Conservation (phyloP, 1,139 yeast species). For the Casaregolazyma suthepensis region DNA sequence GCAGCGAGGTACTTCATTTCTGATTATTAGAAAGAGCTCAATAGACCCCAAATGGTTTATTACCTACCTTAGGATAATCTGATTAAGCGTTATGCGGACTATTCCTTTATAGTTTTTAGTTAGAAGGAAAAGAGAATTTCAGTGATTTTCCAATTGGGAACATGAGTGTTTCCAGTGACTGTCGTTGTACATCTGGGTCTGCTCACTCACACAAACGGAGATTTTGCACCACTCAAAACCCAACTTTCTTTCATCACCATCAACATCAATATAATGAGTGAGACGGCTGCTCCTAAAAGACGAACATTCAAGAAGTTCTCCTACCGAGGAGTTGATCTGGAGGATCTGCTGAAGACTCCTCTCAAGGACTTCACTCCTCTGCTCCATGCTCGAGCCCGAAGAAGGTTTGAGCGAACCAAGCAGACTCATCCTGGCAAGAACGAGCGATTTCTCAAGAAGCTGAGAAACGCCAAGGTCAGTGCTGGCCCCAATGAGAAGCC, state of each 20-base stretch:
- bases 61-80: conserved; percentile 39
- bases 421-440: conserved; percentile 63
- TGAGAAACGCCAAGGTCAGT: conserved; percentile 95
- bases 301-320: conserved; percentile 97
- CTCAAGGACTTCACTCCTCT: conserved; percentile 96
- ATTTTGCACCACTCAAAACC: background rate
- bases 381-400: conserved; percentile 98
- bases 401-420: conserved; percentile 98
- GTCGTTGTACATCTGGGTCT: conserved; percentile 2
- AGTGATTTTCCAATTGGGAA: conserved; percentile 2
- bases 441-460: conserved; percentile 95
- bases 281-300: conserved; percentile 31
- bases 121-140: conserved; percentile 15
- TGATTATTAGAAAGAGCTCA: too few species aligned
- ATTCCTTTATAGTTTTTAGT: conserved; percentile 40
- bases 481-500: conserved; percentile 96
- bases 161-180: conserved; percentile 2
- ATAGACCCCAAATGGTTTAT: too few species aligned
- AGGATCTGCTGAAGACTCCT: conserved; percentile 88
- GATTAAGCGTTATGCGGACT: conserved; percentile 57
- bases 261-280: conserved; percentile 16
- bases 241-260: conserved; percentile 4
- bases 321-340: conserved; percentile 98
- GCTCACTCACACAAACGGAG: background rate
- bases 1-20: conserved; percentile 46